Base-by-base conservation (phyloP, 306 rosid genomes). In the Fagus crenata region DNA sequence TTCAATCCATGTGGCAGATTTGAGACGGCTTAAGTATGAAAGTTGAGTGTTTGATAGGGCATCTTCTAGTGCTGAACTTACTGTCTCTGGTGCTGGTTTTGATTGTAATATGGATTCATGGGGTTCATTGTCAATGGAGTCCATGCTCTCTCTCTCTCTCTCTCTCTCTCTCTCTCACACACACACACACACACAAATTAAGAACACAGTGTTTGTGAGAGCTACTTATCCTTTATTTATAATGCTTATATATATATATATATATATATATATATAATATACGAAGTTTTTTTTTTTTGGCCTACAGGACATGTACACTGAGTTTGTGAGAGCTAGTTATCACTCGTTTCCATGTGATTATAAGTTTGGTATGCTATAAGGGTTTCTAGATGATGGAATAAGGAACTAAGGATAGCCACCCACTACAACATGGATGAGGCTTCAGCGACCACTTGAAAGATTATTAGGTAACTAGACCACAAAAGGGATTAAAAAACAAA, bases 21-120 rank as follows among this genome's bases (percentile, higher is more conserved):
- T 43, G 39, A 85, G 61, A 7, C 87, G 87, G 8, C 22, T 70
- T 39, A 53, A 68, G 39, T 40, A 22, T 2, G 85, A 56, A 65
- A 87, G 53, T 0, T 83, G 70, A 3, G 80, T 17, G 86, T 81
- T 75, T 49, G 82, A 69, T 0, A 85, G 83, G 2, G 68, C 65
- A 37, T 78, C 83, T 81, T 85, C 88, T 0, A 84, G 83, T 22
- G 54, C 80, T 0, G 82, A 67, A 22, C 86, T 80, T 8, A 80
- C 74, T 32, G 37, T 39, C 1, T 55, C 14, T 1, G 80, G 18
- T 68, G 75, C 37, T 40, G 51, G 6, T 76, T 36, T 53, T 35
- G 72, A 2, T 4, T 18, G 43, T 51, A 83, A 56, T 31, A 79
- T 64, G 35, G 80, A 59, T 33, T 74, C 67, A 11, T 75, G 69